Base-by-base conservation (phyloP, 805 yeast genomes). In the Sugiyamaella boreocaroliniensis region DNA sequence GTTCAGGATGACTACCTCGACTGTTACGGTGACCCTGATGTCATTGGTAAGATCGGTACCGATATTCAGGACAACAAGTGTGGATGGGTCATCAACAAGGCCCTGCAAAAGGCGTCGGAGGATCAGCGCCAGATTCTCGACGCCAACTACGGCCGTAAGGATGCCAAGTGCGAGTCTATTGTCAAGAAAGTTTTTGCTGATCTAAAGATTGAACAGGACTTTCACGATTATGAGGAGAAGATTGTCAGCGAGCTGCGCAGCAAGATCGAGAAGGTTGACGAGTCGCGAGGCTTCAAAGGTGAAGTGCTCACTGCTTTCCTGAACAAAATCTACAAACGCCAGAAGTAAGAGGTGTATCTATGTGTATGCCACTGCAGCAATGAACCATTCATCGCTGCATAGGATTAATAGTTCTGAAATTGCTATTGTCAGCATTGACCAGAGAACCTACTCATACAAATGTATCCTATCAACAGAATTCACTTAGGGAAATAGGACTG, bases 61-160 rank as follows among this genome's bases (percentile, higher is more conserved):
- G 99, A 93, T 70, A 93, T 93, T 67, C 86, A 86, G 74, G 99
- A 93, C 73, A 93, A 93, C 81, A 93, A 93, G 73, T 93, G 99
- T 72, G 86, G 97, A 44, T 93, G 99, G 99, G 83, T 93, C 52
- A 80, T 93, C 64, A 93, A 93, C 77, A 86, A 88, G 62, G 99
- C 99, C 7, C 79, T 93, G 63, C 78, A 84, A 68, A 73, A 83
- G 60, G 92, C 80, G 50, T 76, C 80, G 26, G 80, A 89, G 43
- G 93, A 83, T 58, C 97, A 93, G 75, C 85, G 97, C 71, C 70
- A 76, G 60, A 55, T 85, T 2, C 79, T 93, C 60, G 98, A 93
- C 65, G 83, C 76, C 47, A 88, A 93, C 76, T 93, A 93, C 68
- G 99, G 99, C 61, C 76, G 80, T 64, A 93, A 89, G 71, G 82